Percentiles rank a stretch among this genome's conserved stretches.
Conservation (phyloP, 257 asterid genomes). For the Solanum bulbocastanum region DNA sequence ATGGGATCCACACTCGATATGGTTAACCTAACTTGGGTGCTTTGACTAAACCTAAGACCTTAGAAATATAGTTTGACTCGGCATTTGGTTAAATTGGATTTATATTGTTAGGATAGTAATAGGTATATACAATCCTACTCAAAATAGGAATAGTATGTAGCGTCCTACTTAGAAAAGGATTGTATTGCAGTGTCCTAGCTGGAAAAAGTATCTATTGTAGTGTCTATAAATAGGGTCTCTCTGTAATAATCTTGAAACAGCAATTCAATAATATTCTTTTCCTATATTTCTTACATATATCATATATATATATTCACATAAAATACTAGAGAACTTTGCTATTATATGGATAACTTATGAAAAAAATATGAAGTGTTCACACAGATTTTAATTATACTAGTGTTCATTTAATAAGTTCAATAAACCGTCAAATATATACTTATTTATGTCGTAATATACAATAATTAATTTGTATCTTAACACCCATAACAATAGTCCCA, state of each 20-base stretch:
- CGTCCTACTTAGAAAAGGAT: too few species aligned
- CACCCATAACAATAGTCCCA: background rate
- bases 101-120: background rate
- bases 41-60: background rate
- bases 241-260: too few species aligned
- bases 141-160: too few species aligned
- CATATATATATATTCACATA: background rate
- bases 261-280: too few species aligned
- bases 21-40: background rate
- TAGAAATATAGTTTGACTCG: background rate
- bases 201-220: too few species aligned
- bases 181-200: too few species aligned
- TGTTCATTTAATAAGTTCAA: background rate
- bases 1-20: background rate
- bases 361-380: background rate
- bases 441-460: background rate
- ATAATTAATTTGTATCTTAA: background rate
- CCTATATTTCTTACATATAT: too few species aligned
- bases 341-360: background rate
- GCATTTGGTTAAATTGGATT: background rate
- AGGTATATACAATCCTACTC: too few species aligned
- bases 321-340: background rate
- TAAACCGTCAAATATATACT: background rate
- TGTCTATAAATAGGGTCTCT: too few species aligned
- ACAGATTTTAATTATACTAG: background rate